Base-by-base conservation (phyloP, 345 rosid species). In the Eutrema japonicum region DNA sequence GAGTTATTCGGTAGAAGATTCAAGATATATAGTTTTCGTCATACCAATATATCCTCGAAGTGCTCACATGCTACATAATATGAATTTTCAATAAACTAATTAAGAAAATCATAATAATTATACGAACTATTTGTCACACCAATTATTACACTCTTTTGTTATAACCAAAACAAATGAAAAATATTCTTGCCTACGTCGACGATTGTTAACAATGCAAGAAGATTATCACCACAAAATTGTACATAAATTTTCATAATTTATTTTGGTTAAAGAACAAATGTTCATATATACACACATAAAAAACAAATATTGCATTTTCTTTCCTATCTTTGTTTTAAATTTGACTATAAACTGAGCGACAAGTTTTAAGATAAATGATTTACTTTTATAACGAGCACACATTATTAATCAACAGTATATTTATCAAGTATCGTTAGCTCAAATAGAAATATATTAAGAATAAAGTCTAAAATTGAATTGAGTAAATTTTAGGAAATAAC, bases 1-100 rank as follows among this genome's bases (percentile, higher is more conserved):
- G 9, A 57, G 61, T 66, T 57, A 66, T 66, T 49, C 67, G 78
- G 32, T 45, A 46, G 64, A 64, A 54, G 47, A 50, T 74, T 66
- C 22, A 58, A 66, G 67, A 66, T 74, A 66, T 74, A 64, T 66
- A 50, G 10, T 58, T 38, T 66, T 45, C 52, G 73, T 58, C 73
- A 66, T 74, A 26, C 61, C 68, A 58, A 74, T 74, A 74, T 74
- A 68, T 62, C 68, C 12, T 60, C 33, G 56, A 67, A 75, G 53
- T 75, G 48, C 35, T 52, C 74, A 75, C 56, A 60, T 52, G 74
- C 50, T 42, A 67, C 26, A 49, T 26, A 68, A 75, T 51, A 51
- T 16, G 53, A 33, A 0, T 5, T 59, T n/a, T 37, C 12, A 41
- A 52, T 68, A 51, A 50, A 59, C 60, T 67, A 41, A 43, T 51